phyloP scores from a whole-genome alignment of 1,284 basidiomycete species.

The Cryptococcus sp. region DNA sequence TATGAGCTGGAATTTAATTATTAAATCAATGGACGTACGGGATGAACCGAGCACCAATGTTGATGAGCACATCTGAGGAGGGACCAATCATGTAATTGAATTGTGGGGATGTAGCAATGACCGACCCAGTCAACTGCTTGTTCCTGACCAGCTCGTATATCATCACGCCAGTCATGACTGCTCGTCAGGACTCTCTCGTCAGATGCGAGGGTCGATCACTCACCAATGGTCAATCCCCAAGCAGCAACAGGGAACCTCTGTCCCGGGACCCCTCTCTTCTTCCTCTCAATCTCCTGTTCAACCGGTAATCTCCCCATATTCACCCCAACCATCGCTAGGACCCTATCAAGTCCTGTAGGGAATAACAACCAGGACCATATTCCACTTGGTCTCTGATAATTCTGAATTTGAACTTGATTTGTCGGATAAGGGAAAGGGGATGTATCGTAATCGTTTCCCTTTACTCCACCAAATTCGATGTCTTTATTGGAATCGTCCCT shows the following conservation, averaged over 20 bases:
- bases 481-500: constrained; percentile 4
- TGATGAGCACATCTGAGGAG: constrained; percentile 74
- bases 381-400: not conserved
- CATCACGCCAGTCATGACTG: constrained; percentile 62
- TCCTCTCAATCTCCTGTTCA: constrained; percentile 78
- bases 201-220: no score
- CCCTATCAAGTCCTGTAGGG: constrained; percentile 32
- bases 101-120: constrained; percentile 73
- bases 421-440: constrained; percentile 22
- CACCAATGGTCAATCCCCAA: constrained; percentile 54
- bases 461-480: constrained; percentile 12
- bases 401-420: not conserved
- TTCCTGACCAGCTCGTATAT: constrained; percentile 77
- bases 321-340: constrained; percentile 29
- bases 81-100: constrained; percentile 93
- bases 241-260: constrained; percentile 68
- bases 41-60: constrained; percentile 83
- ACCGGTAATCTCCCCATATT: constrained; percentile 55
- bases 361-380: constrained; percentile 27
- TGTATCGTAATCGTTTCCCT: constrained; percentile 15
- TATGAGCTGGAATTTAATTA: constrained; percentile 50
- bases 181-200: no score
- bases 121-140: constrained; percentile 64
- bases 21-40: constrained; percentile 64
- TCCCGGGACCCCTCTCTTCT: constrained; percentile 73